phyloP scores from a whole-genome alignment of 2,329 filamentous ascomycete genomes.

The Hypoxylon sp. region DNA sequence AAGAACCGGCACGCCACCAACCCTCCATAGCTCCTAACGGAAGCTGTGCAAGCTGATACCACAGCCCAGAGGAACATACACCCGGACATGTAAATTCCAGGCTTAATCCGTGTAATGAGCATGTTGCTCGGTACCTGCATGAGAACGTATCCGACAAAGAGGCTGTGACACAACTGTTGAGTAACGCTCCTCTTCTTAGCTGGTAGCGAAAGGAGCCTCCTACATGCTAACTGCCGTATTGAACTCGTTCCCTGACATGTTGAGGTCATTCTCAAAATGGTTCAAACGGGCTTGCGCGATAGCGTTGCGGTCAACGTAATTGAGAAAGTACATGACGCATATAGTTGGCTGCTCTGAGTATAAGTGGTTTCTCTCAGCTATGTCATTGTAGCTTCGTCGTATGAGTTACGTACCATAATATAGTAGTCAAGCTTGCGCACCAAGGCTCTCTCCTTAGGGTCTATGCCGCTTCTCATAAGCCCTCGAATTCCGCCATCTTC shows the following conservation, averaged over 20 bases:
- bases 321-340: constrained; percentile 63
- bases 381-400: too few relatives aligned
- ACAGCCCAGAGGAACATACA: constrained; percentile 61
- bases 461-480: constrained; percentile 52
- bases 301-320: constrained; percentile 64
- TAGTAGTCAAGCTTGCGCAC: constrained; percentile 60
- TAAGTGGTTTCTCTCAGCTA: constrained; percentile 4
- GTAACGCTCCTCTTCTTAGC: constrained; percentile 27
- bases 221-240: constrained; percentile 58
- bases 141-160: constrained; percentile 60
- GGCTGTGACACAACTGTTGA: constrained; percentile 23
- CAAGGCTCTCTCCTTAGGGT: constrained; percentile 58
- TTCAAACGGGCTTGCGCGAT: constrained; percentile 63
- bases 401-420: constrained; percentile 57
- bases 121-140: constrained; percentile 61
- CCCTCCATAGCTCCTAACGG: constrained; percentile 55
- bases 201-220: neutral
- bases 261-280: constrained; percentile 60
- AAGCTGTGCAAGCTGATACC: constrained; percentile 58
- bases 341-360: constrained; percentile 52
- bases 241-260: constrained; percentile 57
- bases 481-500: neutral
- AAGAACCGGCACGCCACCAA: constrained; percentile 59
- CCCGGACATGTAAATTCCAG: constrained; percentile 60
- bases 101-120: constrained; percentile 60